Percentiles rank a stretch among this genome's conserved stretches.
Evolutionary conservation across 495 filamentous ascomycete species (phyloP).

Genomic region (Tuber melanosporum): DNA sequence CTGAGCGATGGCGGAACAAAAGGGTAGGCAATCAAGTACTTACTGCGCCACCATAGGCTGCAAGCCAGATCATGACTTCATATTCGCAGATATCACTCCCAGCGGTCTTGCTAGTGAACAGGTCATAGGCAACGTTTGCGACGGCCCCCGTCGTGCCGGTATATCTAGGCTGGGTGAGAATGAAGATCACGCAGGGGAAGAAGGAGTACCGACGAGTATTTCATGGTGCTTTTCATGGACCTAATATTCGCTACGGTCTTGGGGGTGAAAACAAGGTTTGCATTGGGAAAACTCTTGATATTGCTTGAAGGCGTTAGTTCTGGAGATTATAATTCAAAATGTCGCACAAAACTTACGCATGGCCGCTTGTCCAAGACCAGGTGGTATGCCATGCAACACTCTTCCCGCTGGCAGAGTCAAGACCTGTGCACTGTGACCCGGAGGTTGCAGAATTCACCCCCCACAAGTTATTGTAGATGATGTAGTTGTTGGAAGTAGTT

Average conservation of each 20-base stretch:
- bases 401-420: slow-evolving; percentile 48
- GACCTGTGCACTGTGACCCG: slow-evolving; percentile 55
- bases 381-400: slow-evolving; percentile 53
- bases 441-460: slow-evolving; percentile 45
- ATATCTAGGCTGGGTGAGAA: slow-evolving; percentile 46
- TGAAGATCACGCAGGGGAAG: neutral
- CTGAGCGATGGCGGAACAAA: neutral
- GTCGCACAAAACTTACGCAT: slow-evolving; percentile 18
- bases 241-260: slow-evolving; percentile 49
- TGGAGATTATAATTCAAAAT: neutral
- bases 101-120: slow-evolving; percentile 53
- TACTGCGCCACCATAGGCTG: neutral
- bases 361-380: slow-evolving; percentile 54
- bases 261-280: slow-evolving; percentile 46
- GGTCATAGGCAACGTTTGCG: slow-evolving; percentile 61
- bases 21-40: neutral
- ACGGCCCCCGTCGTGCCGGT: slow-evolving; percentile 49
- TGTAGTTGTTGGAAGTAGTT: slow-evolving; percentile 43
- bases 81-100: slow-evolving; percentile 48
- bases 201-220: slow-evolving; percentile 48
- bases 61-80: slow-evolving; percentile 65
- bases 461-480: slow-evolving; percentile 55
- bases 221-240: slow-evolving; percentile 51
- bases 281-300: slow-evolving; percentile 60
- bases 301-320: slow-evolving; percentile 28